Evolutionary conservation across 1,284 basidiomycete genomes (phyloP).

Genomic region (Malassezia sympodialis): DNA sequence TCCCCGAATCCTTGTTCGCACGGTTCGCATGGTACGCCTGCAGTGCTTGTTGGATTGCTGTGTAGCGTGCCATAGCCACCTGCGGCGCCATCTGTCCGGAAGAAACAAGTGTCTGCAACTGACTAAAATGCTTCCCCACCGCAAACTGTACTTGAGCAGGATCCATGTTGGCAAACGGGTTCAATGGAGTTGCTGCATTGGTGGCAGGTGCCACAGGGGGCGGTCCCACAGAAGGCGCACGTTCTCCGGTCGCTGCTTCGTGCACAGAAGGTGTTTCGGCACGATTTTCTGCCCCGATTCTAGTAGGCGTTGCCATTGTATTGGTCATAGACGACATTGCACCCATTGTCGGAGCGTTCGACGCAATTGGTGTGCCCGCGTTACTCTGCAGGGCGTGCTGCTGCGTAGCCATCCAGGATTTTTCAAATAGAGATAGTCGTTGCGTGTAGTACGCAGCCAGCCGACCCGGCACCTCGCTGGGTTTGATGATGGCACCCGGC

Average conservation of each 20-base stretch:
- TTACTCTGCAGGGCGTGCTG: not conserved
- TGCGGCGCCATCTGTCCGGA: slow-evolving; percentile 33
- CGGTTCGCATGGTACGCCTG: slow-evolving; percentile 13
- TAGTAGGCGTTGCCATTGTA: slow-evolving; percentile 5
- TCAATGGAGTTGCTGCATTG: slow-evolving; percentile 16
- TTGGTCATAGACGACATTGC: not conserved
- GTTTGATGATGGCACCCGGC: slow-evolving; percentile 22
- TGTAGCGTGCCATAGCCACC: slow-evolving; percentile 32
- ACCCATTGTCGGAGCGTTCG: not conserved
- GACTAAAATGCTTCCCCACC: slow-evolving; percentile 29
- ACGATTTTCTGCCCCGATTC: slow-evolving; percentile 3
- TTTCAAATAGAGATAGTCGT: slow-evolving; percentile 33
- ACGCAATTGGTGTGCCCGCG: not conserved
- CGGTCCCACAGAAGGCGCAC: not conserved
- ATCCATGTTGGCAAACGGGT: slow-evolving; percentile 23
- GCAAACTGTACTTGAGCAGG: slow-evolving; percentile 14
- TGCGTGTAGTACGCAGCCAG: slow-evolving; percentile 34
- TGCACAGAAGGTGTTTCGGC: not conserved
- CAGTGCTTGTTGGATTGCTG: slow-evolving; percentile 32
- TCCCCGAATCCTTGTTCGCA: not conserved
- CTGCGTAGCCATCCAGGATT: slow-evolving; percentile 31
- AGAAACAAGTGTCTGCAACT: slow-evolving; percentile 29
- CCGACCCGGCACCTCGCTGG: slow-evolving; percentile 33
- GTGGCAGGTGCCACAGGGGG: not conserved
- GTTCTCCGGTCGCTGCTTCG: not conserved